Evolutionary conservation across 2,329 filamentous ascomycete species (phyloP).

Genomic region (Colletotrichum filicis): DNA sequence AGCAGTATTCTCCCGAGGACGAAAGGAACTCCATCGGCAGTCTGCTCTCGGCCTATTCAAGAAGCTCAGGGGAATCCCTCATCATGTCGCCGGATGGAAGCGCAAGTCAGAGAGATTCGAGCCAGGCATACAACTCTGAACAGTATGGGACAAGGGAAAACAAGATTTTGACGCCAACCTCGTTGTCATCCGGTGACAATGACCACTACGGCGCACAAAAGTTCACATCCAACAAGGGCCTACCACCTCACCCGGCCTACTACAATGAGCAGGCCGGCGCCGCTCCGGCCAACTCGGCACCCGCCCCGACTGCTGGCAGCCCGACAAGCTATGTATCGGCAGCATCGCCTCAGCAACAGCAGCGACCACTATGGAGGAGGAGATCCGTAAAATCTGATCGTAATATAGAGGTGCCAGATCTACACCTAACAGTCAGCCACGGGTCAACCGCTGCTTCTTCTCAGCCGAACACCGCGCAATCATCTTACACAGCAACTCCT

Average conservation of each 20-base stretch:
- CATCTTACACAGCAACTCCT: slow-evolving; percentile 20
- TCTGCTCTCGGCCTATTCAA: slow-evolving; percentile 65
- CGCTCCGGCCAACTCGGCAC: slow-evolving; percentile 16
- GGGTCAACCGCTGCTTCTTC: slow-evolving; percentile 59
- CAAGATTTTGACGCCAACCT: slow-evolving; percentile 13
- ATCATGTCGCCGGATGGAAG: slow-evolving; percentile 54
- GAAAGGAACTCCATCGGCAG: slow-evolving; percentile 60
- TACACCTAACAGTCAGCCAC: slow-evolving; percentile 60
- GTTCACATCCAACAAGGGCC: slow-evolving; percentile 27
- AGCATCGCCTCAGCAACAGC: slow-evolving; percentile 45
- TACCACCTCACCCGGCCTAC: slow-evolving; percentile 30
- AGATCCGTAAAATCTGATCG: slow-evolving; percentile 62
- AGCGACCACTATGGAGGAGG: slow-evolving; percentile 58
- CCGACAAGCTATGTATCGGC: slow-evolving; percentile 38
- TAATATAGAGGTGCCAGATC: slow-evolving; percentile 57
- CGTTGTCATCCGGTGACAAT: slow-evolving; percentile 21
- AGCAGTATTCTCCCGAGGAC: slow-evolving; percentile 47
- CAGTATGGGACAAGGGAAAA: slow-evolving; percentile 28
- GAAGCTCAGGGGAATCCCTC: slow-evolving; percentile 56
- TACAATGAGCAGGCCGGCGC: slow-evolving; percentile 5
- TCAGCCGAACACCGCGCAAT: slow-evolving; percentile 30
- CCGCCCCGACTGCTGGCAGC: slow-evolving; percentile 8
- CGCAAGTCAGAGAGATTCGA: slow-evolving; percentile 39
- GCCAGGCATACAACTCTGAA: slow-evolving; percentile 32
- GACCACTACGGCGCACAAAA: slow-evolving; percentile 21